A percentile compares a stretch with the other conserved stretches of the same genome.
Conservation (phyloP, 1,284 basidiomycete genomes). For the Rhodotorula glutinis region DNA sequence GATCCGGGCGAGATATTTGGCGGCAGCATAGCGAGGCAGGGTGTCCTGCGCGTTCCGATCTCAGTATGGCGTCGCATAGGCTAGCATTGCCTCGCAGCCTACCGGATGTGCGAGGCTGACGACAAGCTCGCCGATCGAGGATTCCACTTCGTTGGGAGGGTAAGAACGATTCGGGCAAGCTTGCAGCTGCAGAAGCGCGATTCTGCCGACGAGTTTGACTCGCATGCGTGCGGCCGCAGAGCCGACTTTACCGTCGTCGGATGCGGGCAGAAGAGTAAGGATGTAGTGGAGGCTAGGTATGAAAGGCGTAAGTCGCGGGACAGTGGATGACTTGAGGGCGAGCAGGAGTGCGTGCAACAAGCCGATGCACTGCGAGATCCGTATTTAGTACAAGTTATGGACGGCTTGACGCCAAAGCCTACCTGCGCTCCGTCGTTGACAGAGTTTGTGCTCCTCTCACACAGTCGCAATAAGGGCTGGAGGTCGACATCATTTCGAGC, state of each 20-base stretch:
- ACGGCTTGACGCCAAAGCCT: too few species aligned
- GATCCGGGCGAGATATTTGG: conserved; percentile 87
- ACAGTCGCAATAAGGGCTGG: conserved; percentile 9
- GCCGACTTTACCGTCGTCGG: neutral
- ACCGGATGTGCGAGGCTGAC: conserved; percentile 74
- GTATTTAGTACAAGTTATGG: too few species aligned
- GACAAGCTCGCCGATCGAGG: conserved; percentile 70
- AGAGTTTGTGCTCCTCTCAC: neutral
- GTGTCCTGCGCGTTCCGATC: conserved; percentile 65
- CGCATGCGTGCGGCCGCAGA: conserved; percentile 1
- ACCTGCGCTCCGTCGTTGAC: too few species aligned
- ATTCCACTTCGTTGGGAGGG: conserved; percentile 65
- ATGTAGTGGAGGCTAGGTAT: conserved; percentile 18
- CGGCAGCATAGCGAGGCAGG: conserved; percentile 87
- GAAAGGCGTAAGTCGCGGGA: neutral
- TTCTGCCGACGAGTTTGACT: conserved; percentile 31
- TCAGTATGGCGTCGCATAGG: neutral
- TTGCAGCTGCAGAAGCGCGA: conserved; percentile 16
- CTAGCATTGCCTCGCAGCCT: neutral
- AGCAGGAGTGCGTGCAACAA: conserved; percentile 15
- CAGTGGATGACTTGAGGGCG: conserved; percentile 12
- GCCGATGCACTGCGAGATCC: too few species aligned
- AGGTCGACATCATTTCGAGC: conserved; percentile 55
- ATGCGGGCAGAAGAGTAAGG: conserved; percentile 13
- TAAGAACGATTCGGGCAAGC: neutral